phyloP scores from a whole-genome alignment of 208 protist genomes.

The Acanthamoeba comandoni region DNA sequence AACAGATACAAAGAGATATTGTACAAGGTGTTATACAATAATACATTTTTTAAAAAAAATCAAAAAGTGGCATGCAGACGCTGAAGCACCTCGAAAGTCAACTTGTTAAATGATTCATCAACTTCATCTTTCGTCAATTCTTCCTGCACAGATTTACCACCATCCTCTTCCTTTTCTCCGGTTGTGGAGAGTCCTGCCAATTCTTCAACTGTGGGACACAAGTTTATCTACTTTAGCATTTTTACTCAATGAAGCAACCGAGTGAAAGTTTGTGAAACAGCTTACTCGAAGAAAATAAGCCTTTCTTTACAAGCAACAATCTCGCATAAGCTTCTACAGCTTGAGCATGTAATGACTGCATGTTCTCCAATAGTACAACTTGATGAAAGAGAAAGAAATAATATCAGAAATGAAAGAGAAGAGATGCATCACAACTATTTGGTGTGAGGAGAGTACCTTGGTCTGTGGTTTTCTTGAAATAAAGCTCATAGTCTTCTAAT shows the following conservation, averaged over 20 bases:
- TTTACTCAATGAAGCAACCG: too few species aligned
- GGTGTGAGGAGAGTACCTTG: neutral
- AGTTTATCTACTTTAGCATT: too few species aligned
- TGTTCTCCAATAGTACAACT: constrained; percentile 60
- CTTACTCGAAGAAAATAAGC: constrained; percentile 28
- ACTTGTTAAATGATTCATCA: constrained; percentile 24
- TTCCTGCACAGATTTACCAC: neutral
- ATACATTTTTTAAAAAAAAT: too few species aligned
- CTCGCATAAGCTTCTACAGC: constrained; percentile 53
- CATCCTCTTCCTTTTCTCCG: constrained; percentile 56
- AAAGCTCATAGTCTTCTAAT: constrained; percentile 61
- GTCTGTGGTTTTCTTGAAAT: constrained; percentile 8
- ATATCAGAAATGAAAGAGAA: constrained; percentile 10
- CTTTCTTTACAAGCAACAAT: constrained; percentile 42
- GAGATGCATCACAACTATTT: too few species aligned
- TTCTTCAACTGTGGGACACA: too few species aligned
- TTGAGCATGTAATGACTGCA: constrained; percentile 43
- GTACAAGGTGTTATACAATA: too few species aligned
- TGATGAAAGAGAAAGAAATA: neutral
- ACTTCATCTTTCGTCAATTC: too few species aligned
- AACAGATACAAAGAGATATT: too few species aligned
- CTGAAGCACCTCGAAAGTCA: constrained; percentile 63
- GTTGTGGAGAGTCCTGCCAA: constrained; percentile 27
- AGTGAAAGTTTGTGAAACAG: too few species aligned
- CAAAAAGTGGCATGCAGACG: too few species aligned